A percentile compares a stretch with the other conserved stretches of the same genome.
Conservation (phyloP, 805 yeast species). For the Saccharomycopsis capsularis region DNA sequence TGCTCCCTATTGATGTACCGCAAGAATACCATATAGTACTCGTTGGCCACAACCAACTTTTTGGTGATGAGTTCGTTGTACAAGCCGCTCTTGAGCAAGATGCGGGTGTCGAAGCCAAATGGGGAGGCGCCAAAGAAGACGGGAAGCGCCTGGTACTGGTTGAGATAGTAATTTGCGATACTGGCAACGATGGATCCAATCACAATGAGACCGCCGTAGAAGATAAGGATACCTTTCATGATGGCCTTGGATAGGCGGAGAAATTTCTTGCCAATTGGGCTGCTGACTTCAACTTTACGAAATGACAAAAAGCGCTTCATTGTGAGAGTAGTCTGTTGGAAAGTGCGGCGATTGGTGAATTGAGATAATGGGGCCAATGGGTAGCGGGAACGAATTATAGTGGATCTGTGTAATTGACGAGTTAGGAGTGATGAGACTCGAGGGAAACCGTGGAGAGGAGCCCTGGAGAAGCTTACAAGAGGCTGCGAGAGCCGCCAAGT, state of each 20-base stretch:
- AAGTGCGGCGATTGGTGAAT: neutral
- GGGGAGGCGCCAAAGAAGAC: neutral
- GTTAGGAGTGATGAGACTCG: no score
- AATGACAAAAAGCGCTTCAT: slow-evolving; percentile 4
- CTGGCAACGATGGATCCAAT: slow-evolving; percentile 11
- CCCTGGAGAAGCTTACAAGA: no score
- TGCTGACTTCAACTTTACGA: slow-evolving; percentile 11
- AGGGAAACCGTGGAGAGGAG: no score
- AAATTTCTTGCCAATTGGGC: slow-evolving; percentile 15
- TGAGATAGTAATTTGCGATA: slow-evolving; percentile 10
- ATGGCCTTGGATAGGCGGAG: slow-evolving; percentile 16
- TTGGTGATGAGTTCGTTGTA: slow-evolving; percentile 33
- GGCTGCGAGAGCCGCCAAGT: no score
- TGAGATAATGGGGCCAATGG: no score
- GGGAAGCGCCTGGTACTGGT: slow-evolving; percentile 19
- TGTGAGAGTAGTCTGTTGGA: no score
- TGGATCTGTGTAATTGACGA: no score
- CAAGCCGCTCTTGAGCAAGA: slow-evolving; percentile 29
- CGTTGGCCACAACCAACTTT: slow-evolving; percentile 31
- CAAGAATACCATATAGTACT: slow-evolving; percentile 29
- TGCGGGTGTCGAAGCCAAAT: slow-evolving; percentile 14
- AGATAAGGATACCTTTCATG: slow-evolving; percentile 21
- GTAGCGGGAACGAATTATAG: no score
- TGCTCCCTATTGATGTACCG: slow-evolving; percentile 29
- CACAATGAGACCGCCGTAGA: slow-evolving; percentile 18